Evolutionary conservation across 2,329 filamentous ascomycete species (phyloP).

Genomic region (Trichophyton equinum): DNA sequence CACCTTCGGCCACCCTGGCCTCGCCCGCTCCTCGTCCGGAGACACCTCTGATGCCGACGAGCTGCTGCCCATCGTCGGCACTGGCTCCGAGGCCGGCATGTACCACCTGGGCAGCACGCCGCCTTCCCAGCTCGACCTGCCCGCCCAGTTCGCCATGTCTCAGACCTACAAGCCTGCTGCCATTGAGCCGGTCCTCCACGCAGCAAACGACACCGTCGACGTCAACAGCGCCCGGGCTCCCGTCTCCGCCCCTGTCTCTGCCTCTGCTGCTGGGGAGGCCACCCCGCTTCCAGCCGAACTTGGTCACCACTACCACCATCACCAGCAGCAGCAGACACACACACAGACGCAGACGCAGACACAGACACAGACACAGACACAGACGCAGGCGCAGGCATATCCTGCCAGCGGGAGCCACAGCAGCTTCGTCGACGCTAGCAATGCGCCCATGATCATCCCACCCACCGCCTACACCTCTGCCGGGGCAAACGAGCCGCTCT

Average conservation of each 20-base stretch:
- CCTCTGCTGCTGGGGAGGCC: neutral
- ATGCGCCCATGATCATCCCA: neutral
- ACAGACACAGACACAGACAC: too few relatives aligned
- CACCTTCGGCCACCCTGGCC: slow-evolving; percentile 26
- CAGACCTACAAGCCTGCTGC: slow-evolving; percentile 6
- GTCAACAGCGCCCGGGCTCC: neutral
- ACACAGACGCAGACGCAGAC: neutral
- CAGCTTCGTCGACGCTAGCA: slow-evolving; percentile 3
- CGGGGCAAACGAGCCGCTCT: slow-evolving; percentile 8
- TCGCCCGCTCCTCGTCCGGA: slow-evolving; percentile 37
- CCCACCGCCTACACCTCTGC: slow-evolving; percentile 3
- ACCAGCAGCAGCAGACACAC: too few relatives aligned
- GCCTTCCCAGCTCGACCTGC: slow-evolving; percentile 6
- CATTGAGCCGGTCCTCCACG: slow-evolving; percentile 7
- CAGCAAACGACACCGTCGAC: neutral
- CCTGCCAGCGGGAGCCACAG: neutral
- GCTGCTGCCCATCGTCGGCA: slow-evolving; percentile 23
- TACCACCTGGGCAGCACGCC: slow-evolving; percentile 16
- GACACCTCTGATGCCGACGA: slow-evolving; percentile 39
- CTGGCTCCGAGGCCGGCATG: slow-evolving; percentile 26
- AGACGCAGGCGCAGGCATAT: neutral
- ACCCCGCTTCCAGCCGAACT: slow-evolving; percentile 8
- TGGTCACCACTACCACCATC: slow-evolving; percentile 3
- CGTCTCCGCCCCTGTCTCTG: neutral
- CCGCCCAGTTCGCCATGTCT: slow-evolving; percentile 1